Base-by-base conservation (phyloP, 176 grass and related monocot genomes). In the Carex pumila region DNA sequence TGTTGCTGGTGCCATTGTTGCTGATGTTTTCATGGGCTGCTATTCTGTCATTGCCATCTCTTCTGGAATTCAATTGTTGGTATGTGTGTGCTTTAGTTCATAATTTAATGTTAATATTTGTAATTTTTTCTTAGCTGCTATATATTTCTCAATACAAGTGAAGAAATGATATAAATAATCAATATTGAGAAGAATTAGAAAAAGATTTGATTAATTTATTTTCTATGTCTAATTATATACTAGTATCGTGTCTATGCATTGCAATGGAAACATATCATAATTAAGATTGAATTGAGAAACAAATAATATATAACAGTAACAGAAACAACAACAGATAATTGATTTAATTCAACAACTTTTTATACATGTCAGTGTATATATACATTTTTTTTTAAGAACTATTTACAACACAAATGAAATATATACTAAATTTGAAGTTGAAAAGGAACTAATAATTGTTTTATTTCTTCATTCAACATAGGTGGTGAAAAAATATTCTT, bases 11-110 rank as follows among this genome's bases (percentile, higher is more conserved):
- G 94, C 92, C 54, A 81, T 92, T 83, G 47, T 94, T 65, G 86
- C 92, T 12, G 94, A 97, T 7, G 94, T 90, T 37, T 97, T 89
- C 83, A 84, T 94, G 39, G 94, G 92, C 9, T 94, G 79, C 87
- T 94, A 81, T 84, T 87, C 92, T 3, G 18, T 97, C 18, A 36
- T 97, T n/a, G 90, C 83, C 0, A 17, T 84, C 84, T 84, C 87
- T 58, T 85, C 86, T 49, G 70, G 8, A 45, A 73, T 87, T 63
- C 34, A 81, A 17, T 75, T 94, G 61, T 69, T 92, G 85, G 90
- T 89, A 83, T 62, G 84, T 61, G 0, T 11, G 8, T 32, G 32
- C 18, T 70, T 15, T 19, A n/a, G 41, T 22, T 45, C 12, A 8
- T 4, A 21, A 22, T 49, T 72, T 72, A 72, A 22, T 72, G 7